Evolutionary conservation across 352 stramenopile species (phyloP).

Genomic region (Achlya hypogyna): DNA sequence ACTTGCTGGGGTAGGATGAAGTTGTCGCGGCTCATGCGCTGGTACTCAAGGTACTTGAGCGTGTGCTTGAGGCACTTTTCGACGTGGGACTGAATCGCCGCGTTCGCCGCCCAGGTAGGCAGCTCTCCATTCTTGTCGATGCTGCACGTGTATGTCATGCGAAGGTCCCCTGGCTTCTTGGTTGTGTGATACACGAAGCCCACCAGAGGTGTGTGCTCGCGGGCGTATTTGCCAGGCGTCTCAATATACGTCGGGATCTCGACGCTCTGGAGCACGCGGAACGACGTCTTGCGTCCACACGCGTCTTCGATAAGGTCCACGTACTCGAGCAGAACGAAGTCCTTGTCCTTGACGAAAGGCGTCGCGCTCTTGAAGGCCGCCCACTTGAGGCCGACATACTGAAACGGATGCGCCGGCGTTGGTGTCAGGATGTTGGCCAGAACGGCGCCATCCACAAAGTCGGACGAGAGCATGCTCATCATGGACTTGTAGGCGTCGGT

Average conservation of each 20-base stretch:
- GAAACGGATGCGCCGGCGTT: slow-evolving; percentile 47
- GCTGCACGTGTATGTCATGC: slow-evolving; percentile 82
- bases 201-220: slow-evolving; percentile 71
- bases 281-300: slow-evolving; percentile 71
- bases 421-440: slow-evolving; percentile 74
- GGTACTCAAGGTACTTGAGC: slow-evolving; percentile 79
- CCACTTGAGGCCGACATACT: slow-evolving; percentile 80
- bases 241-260: slow-evolving; percentile 42
- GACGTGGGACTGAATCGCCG: slow-evolving; percentile 77
- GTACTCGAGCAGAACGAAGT: slow-evolving; percentile 81
- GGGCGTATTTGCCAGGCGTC: slow-evolving; percentile 49
- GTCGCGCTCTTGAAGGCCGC: slow-evolving; percentile 77
- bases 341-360: slow-evolving; percentile 65
- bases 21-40: slow-evolving; percentile 67
- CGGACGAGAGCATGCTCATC: slow-evolving; percentile 75
- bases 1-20: slow-evolving; percentile 41
- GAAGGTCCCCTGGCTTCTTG: slow-evolving; percentile 61
- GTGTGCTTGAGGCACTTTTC: slow-evolving; percentile 81
- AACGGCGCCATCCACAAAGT: slow-evolving; percentile 76
- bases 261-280: slow-evolving; percentile 79
- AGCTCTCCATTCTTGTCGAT: slow-evolving; percentile 79
- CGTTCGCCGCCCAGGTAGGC: slow-evolving; percentile 73
- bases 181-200: slow-evolving; percentile 84
- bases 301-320: slow-evolving; percentile 84
- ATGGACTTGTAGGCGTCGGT: slow-evolving; percentile 77